Evolutionary conservation across 352 stramenopile species (phyloP).

Genomic region (Thalassiosira livingstoniorum): DNA sequence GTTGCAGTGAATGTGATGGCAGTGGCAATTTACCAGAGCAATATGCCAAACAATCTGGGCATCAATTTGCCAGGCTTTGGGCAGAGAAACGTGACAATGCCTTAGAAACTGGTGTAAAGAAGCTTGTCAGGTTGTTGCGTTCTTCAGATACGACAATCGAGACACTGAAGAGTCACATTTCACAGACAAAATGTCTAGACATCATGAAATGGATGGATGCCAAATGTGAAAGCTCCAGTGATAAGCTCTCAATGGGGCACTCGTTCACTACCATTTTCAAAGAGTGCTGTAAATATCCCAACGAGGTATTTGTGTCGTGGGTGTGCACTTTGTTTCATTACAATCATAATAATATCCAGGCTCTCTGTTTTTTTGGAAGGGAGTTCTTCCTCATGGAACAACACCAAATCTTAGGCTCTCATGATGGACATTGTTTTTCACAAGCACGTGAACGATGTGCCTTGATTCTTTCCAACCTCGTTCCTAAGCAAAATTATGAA

Average conservation of each 20-base stretch:
- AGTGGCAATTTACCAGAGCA: neutral
- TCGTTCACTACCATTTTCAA: constrained; percentile 9
- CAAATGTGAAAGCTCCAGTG: neutral
- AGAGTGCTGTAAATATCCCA: constrained; percentile 8
- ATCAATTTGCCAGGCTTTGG: constrained; percentile 19
- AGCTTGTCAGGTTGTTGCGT: constrained; percentile 9
- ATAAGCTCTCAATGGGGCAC: constrained; percentile 9
- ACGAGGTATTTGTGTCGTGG: constrained; percentile 20
- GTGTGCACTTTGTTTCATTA: constrained; percentile 19
- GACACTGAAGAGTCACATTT: constrained; percentile 21
- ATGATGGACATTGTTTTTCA: neutral
- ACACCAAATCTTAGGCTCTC: neutral
- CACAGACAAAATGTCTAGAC: constrained; percentile 19
- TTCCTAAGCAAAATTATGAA: neutral
- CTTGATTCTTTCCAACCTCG: neutral
- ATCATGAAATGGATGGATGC: constrained; percentile 5
- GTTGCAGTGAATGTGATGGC: neutral
- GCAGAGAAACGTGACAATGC: constrained; percentile 13
- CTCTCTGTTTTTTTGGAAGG: no score
- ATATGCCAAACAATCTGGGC: neutral
- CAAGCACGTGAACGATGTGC: neutral
- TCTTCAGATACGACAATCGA: neutral
- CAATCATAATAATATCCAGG: neutral
- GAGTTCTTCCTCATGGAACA: neutral
- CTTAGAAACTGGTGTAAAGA: constrained; percentile 21